Evolutionary conservation across 768 basidiomycete species (phyloP).

Genomic region (Suillus placidus): DNA sequence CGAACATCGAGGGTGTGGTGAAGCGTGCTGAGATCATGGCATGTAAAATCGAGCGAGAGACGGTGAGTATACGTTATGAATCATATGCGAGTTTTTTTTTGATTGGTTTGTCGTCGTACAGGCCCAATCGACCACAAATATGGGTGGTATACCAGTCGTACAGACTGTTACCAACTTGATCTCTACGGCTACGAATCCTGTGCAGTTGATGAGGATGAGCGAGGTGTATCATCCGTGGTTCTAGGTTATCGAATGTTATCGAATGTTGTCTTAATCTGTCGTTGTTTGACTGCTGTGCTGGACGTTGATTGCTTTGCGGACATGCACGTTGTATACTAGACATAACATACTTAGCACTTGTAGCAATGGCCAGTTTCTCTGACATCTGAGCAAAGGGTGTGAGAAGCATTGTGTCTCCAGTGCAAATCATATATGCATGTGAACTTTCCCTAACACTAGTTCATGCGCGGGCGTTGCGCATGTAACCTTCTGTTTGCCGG

Average conservation of each 20-base stretch:
- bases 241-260: slow-evolving; percentile 33
- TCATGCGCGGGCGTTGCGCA: slow-evolving; percentile 44
- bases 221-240: slow-evolving; percentile 90
- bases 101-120: background rate
- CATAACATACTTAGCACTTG: background rate
- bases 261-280: background rate
- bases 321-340: slow-evolving; percentile 6
- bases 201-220: slow-evolving; percentile 82
- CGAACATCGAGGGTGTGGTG: slow-evolving; percentile 69
- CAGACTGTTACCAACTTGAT: slow-evolving; percentile 85
- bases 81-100: background rate
- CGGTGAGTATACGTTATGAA: slow-evolving; percentile 44
- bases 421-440: background rate
- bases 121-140: slow-evolving; percentile 27
- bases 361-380: background rate
- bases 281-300: background rate
- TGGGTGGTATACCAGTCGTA: slow-evolving; percentile 50
- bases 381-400: background rate
- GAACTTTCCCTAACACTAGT: background rate
- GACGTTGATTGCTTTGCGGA: background rate
- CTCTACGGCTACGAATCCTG: slow-evolving; percentile 82
- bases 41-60: slow-evolving; percentile 85
- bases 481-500: slow-evolving; percentile 75
- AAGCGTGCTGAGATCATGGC: slow-evolving; percentile 83
- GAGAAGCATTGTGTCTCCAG: background rate